phyloP scores from a whole-genome alignment of 805 yeast species.

The Candida jianshihensis region DNA sequence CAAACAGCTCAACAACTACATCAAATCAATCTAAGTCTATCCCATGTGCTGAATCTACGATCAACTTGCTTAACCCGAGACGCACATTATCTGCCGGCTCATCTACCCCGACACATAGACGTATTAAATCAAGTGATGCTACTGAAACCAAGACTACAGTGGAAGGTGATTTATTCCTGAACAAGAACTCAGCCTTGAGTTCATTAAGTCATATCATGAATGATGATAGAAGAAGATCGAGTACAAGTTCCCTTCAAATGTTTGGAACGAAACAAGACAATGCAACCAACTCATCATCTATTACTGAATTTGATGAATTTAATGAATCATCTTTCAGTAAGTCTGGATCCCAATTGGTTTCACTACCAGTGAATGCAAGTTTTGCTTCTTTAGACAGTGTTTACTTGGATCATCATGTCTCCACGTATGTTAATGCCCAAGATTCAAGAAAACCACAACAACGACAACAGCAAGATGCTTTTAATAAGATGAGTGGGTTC shows the following conservation, averaged over 20 bases:
- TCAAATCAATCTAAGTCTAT: no score
- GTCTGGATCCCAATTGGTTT: conserved; percentile 48
- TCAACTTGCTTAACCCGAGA: neutral
- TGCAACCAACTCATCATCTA: neutral
- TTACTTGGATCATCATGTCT: conserved; percentile 46
- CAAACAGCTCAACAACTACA: neutral
- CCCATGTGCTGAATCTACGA: no score
- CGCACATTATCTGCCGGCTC: neutral
- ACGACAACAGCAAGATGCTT: conserved; percentile 1
- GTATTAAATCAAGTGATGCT: conserved; percentile 20
- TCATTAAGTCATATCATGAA: conserved; percentile 21
- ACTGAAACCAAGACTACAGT: conserved; percentile 20
- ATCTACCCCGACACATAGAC: conserved; percentile 14
- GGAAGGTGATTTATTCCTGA: conserved; percentile 26
- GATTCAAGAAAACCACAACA: conserved; percentile 1
- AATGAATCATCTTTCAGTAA: conserved; percentile 29
- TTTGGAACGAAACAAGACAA: neutral
- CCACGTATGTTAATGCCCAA: conserved; percentile 7
- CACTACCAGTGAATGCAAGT: conserved; percentile 63
- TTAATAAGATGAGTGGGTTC: conserved; percentile 14
- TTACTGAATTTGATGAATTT: conserved; percentile 4
- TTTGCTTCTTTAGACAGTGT: conserved; percentile 73
- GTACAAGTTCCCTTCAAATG: conserved; percentile 7
- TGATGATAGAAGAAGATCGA: conserved; percentile 16
- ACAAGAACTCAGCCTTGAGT: conserved; percentile 18